phyloP scores from a whole-genome alignment of 257 asterid genomes.

The Solanum peruvianum region DNA sequence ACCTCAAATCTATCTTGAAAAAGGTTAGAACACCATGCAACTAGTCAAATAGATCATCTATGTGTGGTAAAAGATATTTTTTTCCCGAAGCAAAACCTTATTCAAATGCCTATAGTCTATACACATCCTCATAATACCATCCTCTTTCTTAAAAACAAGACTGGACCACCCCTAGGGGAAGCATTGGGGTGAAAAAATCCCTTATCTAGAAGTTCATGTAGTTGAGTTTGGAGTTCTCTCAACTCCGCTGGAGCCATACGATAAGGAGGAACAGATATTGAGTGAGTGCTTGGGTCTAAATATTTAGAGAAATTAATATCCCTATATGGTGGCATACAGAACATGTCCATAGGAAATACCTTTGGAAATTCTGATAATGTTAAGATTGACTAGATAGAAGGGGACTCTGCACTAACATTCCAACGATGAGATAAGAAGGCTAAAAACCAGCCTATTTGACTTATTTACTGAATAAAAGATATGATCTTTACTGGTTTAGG shows the following conservation, averaged over 20 bases:
- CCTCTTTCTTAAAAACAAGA: no score
- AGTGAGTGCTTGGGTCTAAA: background rate
- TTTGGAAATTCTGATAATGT: background rate
- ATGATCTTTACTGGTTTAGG: background rate
- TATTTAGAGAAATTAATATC: background rate
- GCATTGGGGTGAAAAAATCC: background rate
- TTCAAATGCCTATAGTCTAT: no score
- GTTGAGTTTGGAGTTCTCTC: background rate
- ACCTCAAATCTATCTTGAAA: no score
- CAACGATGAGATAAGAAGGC: background rate
- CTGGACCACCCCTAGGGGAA: background rate
- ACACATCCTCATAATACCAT: no score
- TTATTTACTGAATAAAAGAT: no score
- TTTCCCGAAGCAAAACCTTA: no score
- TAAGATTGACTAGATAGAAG: no score
- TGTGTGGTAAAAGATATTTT: no score
- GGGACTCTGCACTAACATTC: background rate
- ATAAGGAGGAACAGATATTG: background rate
- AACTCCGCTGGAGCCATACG: background rate
- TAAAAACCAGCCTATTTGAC: background rate
- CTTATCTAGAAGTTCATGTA: background rate
- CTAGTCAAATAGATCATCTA: no score
- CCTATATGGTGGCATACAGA: background rate
- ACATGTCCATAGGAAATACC: background rate
- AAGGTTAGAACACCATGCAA: no score